Base-by-base conservation (phyloP, 352 stramenopile species). In the Phytophthora sojae region DNA sequence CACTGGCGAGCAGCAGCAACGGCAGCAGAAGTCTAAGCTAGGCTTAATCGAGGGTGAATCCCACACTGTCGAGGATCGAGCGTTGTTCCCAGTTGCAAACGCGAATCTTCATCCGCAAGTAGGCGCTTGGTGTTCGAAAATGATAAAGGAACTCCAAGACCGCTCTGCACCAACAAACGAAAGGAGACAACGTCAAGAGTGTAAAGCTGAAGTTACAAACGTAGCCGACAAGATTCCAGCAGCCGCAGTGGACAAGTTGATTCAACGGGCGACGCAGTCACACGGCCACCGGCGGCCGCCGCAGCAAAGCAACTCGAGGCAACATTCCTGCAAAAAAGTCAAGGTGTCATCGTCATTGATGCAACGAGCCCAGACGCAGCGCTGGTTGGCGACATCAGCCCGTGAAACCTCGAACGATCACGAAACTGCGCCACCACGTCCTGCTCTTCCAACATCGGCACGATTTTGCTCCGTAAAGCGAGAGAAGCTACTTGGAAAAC, bases 381-480 rank as follows among this genome's bases (percentile, higher is more conserved):
- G 57, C 2, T 71, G 71, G 53, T 55, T 80, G 9, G 26, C 62
- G 19, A 71, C 44, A 19, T 32, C 44, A 25, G 68, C 59, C 0
- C 26, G 21, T 0, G 19, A 57, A 4, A 57, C 4, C 32, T 21
- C 39, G 12, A 44, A 49, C 15, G 4, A 52, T 7, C 45, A 26
- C 11, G n/a, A 25, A 7, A 52, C 21, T 14, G 2, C 45, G 17
- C 21, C 45, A 6, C 2, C 12, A 29, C n/a, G 6, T 52, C 45
- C 23, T 37, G 14, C 15, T 45, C 25, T 11, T 30, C 32, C 42
- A 14, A 57, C 32, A 21, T 14, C 57, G 23, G 19, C 39, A 17
- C 21, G 14, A 12, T 85, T 85, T 17, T 81, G 60, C 32, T 72
- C 62, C 2, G 65, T 73, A 9, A 83, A 82, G 44, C 45, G 62